Percentiles rank a stretch among this genome's conserved stretches.
Conservation (phyloP, 331 rosid genomes). For the Pyracantha coccinea region DNA sequence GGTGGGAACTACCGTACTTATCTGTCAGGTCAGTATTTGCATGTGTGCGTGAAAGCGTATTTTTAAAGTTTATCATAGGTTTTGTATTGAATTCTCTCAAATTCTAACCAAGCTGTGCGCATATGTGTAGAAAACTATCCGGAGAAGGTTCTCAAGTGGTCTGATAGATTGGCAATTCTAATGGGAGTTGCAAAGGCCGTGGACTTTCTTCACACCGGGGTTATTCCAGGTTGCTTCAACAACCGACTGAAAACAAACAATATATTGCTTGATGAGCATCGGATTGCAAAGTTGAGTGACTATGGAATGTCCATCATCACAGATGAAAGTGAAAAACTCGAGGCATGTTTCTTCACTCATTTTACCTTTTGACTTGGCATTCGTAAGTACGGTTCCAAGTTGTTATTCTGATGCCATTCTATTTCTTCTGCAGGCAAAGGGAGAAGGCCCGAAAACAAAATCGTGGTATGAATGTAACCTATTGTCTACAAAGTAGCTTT, state of each 20-base stretch:
- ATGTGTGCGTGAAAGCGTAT: too few relatives aligned
- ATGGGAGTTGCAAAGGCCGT: slow-evolving; percentile 88
- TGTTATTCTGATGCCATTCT: slow-evolving; percentile 22
- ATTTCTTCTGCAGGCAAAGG: slow-evolving; percentile 47
- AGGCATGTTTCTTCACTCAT: slow-evolving; percentile 33
- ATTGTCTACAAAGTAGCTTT: not conserved
- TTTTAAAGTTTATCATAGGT: not conserved
- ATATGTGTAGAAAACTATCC: slow-evolving; percentile 41
- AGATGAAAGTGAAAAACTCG: slow-evolving; percentile 48
- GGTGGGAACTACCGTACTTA: slow-evolving; percentile 40
- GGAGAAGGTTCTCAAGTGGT: slow-evolving; percentile 65
- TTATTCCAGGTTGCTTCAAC: slow-evolving; percentile 66
- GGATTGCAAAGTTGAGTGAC: slow-evolving; percentile 72
- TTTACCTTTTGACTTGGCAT: not conserved
- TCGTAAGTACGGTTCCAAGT: slow-evolving; percentile 12
- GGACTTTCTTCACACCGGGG: slow-evolving; percentile 74
- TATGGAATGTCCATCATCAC: slow-evolving; percentile 62
- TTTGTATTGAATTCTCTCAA: slow-evolving; percentile 1
- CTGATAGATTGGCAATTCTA: slow-evolving; percentile 67
- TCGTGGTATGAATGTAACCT: slow-evolving; percentile 41
- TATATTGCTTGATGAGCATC: slow-evolving; percentile 73
- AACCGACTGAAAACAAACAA: slow-evolving; percentile 62
- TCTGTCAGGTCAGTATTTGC: slow-evolving; percentile 38
- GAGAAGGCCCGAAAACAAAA: slow-evolving; percentile 30
- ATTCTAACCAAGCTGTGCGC: slow-evolving; percentile 12